Conservation (phyloP, 2,329 filamentous ascomycete genomes). For the Penicillium janthinellum region DNA sequence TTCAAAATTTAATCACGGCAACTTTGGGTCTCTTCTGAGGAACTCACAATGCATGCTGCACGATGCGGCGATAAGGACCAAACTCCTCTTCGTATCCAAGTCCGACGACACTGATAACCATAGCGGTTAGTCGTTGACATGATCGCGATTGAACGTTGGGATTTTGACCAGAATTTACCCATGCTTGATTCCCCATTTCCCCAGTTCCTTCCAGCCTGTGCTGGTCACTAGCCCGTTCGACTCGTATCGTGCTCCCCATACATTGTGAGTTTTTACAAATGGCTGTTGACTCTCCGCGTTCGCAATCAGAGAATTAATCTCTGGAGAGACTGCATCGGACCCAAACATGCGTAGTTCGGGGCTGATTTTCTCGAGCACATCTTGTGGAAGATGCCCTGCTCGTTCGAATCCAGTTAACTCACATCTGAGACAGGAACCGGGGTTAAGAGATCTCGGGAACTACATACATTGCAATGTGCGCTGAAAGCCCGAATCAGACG, state of each 20-base stretch:
- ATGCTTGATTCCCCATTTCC: conserved; percentile 30
- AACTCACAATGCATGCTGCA: conserved; percentile 31
- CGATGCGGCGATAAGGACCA: conserved; percentile 25
- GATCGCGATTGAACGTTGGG: background rate
- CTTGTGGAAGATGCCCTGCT: conserved; percentile 22
- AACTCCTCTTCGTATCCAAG: conserved; percentile 29
- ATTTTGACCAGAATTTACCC: conserved; percentile 17
- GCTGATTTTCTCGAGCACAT: conserved; percentile 8
- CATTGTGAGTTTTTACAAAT: conserved; percentile 29
- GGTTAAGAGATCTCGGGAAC: too few species aligned
- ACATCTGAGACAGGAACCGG: background rate
- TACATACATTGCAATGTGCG: conserved; percentile 20
- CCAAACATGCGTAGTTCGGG: conserved; percentile 21
- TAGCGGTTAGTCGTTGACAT: background rate
- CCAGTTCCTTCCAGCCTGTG: conserved; percentile 31
- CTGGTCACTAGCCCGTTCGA: conserved; percentile 27
- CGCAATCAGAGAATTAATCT: conserved; percentile 23
- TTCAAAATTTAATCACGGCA: background rate
- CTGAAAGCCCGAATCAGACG: conserved; percentile 21
- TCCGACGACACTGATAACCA: conserved; percentile 23
- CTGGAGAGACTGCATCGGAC: conserved; percentile 23
- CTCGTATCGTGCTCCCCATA: conserved; percentile 29
- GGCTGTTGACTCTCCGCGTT: conserved; percentile 30
- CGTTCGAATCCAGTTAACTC: background rate
- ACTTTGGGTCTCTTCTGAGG: background rate